A percentile compares a stretch with the other conserved stretches of the same genome.
These are phyloP conservation scores for Fusarium chuoi DNA, from an alignment of 2,329 filamentous ascomycete species.

Conservation along the genomic window DNA sequence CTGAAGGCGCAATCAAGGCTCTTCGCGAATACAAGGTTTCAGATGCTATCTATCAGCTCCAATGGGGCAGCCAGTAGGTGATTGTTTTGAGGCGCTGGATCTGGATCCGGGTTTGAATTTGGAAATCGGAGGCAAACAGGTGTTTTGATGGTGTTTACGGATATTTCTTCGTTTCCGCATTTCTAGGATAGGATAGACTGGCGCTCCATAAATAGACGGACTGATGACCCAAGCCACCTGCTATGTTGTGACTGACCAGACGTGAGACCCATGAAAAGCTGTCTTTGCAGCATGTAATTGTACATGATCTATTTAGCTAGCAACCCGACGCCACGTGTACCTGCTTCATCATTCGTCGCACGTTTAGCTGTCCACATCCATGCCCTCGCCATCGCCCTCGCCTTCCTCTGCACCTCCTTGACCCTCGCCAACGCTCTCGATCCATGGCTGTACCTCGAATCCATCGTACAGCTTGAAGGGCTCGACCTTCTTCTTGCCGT, in stretches of 20 bases:
- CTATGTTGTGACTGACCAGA: constrained; percentile 12
- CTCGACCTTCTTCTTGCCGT: constrained; percentile 70
- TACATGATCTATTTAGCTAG: constrained; percentile 51
- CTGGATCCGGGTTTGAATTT: constrained; percentile 9
- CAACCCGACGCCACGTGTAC: constrained; percentile 37
- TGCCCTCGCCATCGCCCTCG: constrained; percentile 49
- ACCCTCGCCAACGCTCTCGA: constrained; percentile 76
- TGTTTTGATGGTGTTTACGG: constrained; percentile 30
- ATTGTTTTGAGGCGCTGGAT: constrained; percentile 16
- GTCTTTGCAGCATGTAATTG: constrained; percentile 47
- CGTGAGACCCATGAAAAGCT: constrained; percentile 44
- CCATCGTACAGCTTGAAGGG: constrained; percentile 92
- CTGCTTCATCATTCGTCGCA: constrained; percentile 21
- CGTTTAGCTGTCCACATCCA: constrained; percentile 51
- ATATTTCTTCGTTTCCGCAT: constrained; percentile 17
- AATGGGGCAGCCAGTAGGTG: constrained; percentile 77
- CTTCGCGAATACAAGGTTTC: constrained; percentile 81
- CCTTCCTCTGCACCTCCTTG: constrained; percentile 52
- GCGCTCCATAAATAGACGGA: constrained; percentile 39
- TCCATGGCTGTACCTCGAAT: constrained; percentile 84
- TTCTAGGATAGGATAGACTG: constrained; percentile 34
- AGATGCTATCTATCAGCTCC: constrained; percentile 78
- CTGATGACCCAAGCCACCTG: constrained; percentile 31
- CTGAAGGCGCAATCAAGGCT: constrained; percentile 76
- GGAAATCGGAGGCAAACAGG: constrained; percentile 16